phyloP scores from a whole-genome alignment of 176 grass and related monocot genomes.

The Lolium multiflorum region DNA sequence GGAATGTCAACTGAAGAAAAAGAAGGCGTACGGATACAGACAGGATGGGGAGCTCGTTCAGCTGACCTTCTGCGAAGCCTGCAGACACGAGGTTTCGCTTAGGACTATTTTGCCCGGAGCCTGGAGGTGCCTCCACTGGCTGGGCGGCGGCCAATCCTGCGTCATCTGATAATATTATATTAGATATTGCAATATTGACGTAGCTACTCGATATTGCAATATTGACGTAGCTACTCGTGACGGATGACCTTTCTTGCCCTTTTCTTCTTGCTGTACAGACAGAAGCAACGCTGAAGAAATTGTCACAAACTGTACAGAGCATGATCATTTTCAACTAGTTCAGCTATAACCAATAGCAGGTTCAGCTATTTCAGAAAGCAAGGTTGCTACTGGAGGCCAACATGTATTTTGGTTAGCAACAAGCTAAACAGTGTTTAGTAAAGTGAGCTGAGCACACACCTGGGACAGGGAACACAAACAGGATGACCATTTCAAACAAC shows the following conservation, averaged over 20 bases:
- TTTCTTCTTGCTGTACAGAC: too few relatives aligned
- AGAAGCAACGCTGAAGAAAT: background rate
- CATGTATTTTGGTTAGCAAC: background rate
- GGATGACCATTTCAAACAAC: too few relatives aligned
- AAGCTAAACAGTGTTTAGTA: background rate
- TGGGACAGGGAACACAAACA: background rate
- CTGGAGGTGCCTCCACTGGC: background rate
- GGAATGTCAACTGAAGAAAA: slow-evolving; percentile 22
- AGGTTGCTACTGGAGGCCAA: background rate
- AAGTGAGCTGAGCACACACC: background rate
- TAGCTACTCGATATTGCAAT: background rate
- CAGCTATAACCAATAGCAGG: background rate
- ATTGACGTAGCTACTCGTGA: background rate
- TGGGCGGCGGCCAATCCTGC: background rate
- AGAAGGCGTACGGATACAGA: background rate
- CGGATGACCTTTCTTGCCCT: background rate
- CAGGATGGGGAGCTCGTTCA: background rate
- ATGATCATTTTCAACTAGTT: background rate
- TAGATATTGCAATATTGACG: slow-evolving; percentile 8
- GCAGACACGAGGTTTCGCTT: background rate
- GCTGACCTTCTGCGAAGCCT: slow-evolving; percentile 30
- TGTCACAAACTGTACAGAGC: too few relatives aligned
- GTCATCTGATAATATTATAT: too few relatives aligned
- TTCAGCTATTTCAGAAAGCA: background rate
- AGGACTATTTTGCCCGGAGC: background rate